A percentile compares a stretch with the other conserved stretches of the same genome.
Conservation (phyloP, 2,329 filamentous ascomycete genomes). For the Colletotrichum viniferum region DNA sequence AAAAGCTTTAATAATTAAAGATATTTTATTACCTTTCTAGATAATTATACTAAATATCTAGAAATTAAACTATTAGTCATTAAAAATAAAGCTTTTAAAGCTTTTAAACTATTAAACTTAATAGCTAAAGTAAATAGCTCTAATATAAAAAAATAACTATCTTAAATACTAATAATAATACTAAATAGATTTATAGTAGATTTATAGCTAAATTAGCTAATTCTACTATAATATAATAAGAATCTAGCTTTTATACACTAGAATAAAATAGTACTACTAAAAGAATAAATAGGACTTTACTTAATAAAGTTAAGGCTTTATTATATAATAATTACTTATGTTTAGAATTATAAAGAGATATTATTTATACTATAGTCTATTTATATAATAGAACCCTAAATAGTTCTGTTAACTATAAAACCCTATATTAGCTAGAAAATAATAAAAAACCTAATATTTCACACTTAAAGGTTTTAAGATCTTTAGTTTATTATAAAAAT, state of each 20-base stretch:
- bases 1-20: no score
- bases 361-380: background rate
- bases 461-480: background rate
- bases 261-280: background rate
- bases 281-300: background rate
- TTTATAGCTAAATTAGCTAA: background rate
- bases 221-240: background rate
- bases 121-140: background rate
- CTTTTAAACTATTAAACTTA: background rate
- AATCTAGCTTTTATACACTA: background rate
- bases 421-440: background rate
- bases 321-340: background rate
- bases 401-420: background rate
- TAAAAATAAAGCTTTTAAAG: background rate
- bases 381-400: background rate
- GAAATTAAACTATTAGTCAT: accelerated
- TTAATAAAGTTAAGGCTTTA: no score
- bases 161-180: background rate
- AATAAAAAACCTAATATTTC: background rate
- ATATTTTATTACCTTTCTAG: no score
- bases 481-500: background rate
- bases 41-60: no score
- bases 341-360: background rate
- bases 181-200: background rate
- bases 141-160: background rate